Evolutionary conservation across 768 basidiomycete species (phyloP), one percentile per base, ranked within the genome.

Genomic region (Pleurotus pulmonarius): DNA sequence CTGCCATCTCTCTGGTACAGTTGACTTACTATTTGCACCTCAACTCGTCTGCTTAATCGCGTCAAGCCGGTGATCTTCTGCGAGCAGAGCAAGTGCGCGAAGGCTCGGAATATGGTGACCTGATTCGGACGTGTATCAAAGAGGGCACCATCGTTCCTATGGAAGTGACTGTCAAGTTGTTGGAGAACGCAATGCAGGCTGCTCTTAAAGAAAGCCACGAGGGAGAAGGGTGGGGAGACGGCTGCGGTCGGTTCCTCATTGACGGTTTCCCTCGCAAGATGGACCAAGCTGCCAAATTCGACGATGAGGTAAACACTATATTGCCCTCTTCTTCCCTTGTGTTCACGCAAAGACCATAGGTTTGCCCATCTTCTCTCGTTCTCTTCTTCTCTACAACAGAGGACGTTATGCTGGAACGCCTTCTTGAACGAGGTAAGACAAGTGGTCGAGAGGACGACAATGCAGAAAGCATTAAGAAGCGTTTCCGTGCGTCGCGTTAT

Each of bases 211-310:
- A 80, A 65, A 63, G 64, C 16, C 70, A 67, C 48, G 56, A 71
- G 0, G 75, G 76, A 9, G 73, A 77, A 5, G 85, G 82, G 18
- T 94, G 92, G 93, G 70, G 69, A 7, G 73, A 82, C 29, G 91
- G 88, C 22, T 75, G 73, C 52, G 92, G 92, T 34, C 85, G 93
- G 46, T 99, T 98, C 78, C 79, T 98, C 63, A 87, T 99, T 59
- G 96, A 99, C 60, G 97, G 96, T 1, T 98, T 98, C 73, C 97
- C 96, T 55, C 83, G 96, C 59, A 94, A 98, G 78, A 94, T 98
- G 94, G 97, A 99, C 69, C 97, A 99, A 73, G 96, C 95, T 0
- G 58, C 87, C 65, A 86, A 86, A 68, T 99, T 98, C 66, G 96
- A 98, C 65, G 77, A 90, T 62, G 79, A 85, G 46, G 96, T 94